Evolutionary conservation across 495 filamentous ascomycete genomes (phyloP), one percentile per base, ranked within the genome.

Genomic region (Penicillium atrosanguineum): DNA sequence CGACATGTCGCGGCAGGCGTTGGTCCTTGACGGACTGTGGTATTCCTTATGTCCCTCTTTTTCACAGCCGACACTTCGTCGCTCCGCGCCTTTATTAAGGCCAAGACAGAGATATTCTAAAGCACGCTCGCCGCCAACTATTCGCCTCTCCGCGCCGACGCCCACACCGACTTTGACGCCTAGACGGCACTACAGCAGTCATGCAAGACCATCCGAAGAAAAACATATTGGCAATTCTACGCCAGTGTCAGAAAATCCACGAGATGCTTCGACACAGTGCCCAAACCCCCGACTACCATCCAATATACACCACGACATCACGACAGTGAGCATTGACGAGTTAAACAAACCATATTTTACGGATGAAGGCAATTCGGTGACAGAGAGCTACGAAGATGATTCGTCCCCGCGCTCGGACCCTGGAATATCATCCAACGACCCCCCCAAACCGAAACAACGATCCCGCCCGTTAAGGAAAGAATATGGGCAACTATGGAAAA

Each of bases 31-130:
- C 65, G 85, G 81, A 49, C 74, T 88, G 41, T 87, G 83, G 84
- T 79, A 82, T 60, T 85, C 79, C 68, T 71, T 89, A 25, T 86
- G 84, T 68, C 86, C 84, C 34, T 82, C 79, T 44, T 75, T 84
- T 50, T 73, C 46, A 19, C 48, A 46, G 0, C 41, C 46, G 7
- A 37, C 54, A 9, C 39, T 72, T 19, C 48, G 38, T 51, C 56
- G 54, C 20, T 49, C 54, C 7, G 37, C 52, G 11, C 23, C 25
- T 40, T 40, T 61, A 20, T 26, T 59, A 9, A 46, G 40, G 41
- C 44, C 34, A n/a, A 50, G 34, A 6, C 57, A 52, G 42, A 63
- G 50, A 28, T 50, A 42, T 16, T 48, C 50, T 12, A 63, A 46
- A 44, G 16, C 19, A 46, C 26, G 14, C 14, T 23, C 45, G 21